phyloP scores from a whole-genome alignment of 1,139 yeast genomes.

The Pichia sp. region DNA sequence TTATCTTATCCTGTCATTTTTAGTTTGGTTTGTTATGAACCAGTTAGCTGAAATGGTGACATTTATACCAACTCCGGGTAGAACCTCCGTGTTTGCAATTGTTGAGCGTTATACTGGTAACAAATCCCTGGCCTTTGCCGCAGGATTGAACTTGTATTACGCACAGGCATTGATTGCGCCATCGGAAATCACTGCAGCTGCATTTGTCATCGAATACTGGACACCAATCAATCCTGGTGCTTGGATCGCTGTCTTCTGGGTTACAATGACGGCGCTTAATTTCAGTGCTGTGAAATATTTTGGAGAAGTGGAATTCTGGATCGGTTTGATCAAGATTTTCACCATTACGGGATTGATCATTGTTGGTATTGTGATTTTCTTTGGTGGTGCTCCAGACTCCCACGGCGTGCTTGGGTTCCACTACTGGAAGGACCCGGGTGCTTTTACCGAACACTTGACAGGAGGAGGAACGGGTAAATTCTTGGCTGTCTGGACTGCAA shows the following conservation, averaged over 20 bases:
- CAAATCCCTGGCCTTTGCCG: conserved; percentile 28
- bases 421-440: conserved; percentile 30
- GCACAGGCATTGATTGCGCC: conserved; percentile 41
- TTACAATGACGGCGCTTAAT: conserved; percentile 31
- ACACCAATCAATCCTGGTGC: conserved; percentile 33
- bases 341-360: conserved; percentile 29
- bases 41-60: conserved; percentile 58
- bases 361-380: conserved; percentile 28
- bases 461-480: conserved; percentile 60
- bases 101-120: conserved; percentile 18
- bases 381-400: conserved; percentile 34
- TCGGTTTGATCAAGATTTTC: conserved; percentile 35
- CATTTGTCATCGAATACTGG: conserved; percentile 43
- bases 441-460: conserved; percentile 31
- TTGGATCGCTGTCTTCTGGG: conserved; percentile 37
- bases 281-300: conserved; percentile 36
- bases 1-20: conserved; percentile 40
- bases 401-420: conserved; percentile 30
- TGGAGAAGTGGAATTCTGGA: conserved; percentile 46
- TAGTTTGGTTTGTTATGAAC: conserved; percentile 50
- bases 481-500: conserved; percentile 60
- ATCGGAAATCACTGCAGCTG: conserved; percentile 46
- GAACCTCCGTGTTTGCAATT: conserved; percentile 21
- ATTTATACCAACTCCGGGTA: conserved; percentile 44
- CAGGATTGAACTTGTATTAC: conserved; percentile 41